Evolutionary conservation across 176 grass and related monocot genomes (phyloP), one percentile per base, ranked within the genome.

Genomic region (Carex littledalei): DNA sequence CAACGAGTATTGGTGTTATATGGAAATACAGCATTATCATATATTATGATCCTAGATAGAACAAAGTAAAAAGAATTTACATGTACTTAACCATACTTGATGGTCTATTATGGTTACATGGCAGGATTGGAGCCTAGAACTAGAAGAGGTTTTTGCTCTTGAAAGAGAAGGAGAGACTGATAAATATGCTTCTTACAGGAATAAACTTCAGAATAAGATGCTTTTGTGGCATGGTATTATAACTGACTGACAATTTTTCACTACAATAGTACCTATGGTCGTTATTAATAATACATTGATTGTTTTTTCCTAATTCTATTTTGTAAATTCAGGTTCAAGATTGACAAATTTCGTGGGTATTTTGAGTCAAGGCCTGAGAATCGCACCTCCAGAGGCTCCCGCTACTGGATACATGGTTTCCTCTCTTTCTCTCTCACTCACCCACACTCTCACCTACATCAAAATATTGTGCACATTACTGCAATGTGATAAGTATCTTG

Each of bases 261-360:
- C 17, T 61, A 59, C 10, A 81, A 81, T 49, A 78, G 53, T 17
- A 77, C 1, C 49, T 55, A 52, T 72, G 47, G 20, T 49, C 68
- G n/a, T 20, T 78, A 78, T 29, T 24, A 52, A 78, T 35, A n/a
- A 17, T 81, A 45, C 5, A 9, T 63, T 41, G 17, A 63, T 61
- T 45, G 18, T 16, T 61, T 20, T 63, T 81, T 39, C 15, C 78
- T 81, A 63, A 81, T 81, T 63, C 4, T 79, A 79, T 21, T 79
- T 65, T 79, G 75, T 79, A 63, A 81, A 49, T 87, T n/a, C 83
- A 98, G 95, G 95, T 58, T 94, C 95, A 90, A 92, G 95, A 60
- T 86, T 98, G 89, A 98, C 95, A 14, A 98, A 98, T 83, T 98
- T 93, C 74, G 80, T 98, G 73, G 95, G 95, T 71, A 98, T 98